A percentile compares a stretch with the other conserved stretches of the same genome.
phyloP scores from a whole-genome alignment of 768 basidiomycete genomes.

The Macrolepiota albuminosa region DNA sequence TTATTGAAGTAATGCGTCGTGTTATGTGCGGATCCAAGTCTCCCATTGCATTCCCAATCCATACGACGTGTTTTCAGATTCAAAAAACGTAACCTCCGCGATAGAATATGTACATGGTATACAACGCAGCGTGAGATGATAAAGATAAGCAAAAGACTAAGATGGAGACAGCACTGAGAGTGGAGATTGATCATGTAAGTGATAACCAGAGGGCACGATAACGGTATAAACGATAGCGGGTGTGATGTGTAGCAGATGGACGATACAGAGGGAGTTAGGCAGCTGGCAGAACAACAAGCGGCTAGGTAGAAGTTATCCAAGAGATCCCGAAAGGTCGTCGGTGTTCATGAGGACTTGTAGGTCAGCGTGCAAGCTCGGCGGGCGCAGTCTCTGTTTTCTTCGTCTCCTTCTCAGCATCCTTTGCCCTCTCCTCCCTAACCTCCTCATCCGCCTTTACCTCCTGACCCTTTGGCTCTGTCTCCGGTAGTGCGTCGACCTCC shows the following conservation, averaged over 20 bases:
- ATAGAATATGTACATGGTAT: slow-evolving; percentile 1
- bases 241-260: slow-evolving; percentile 5
- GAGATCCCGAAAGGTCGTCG: slow-evolving; percentile 12
- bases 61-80: background rate
- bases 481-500: background rate
- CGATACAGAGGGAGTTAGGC: slow-evolving; percentile 9
- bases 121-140: slow-evolving; percentile 9
- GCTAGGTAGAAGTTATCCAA: slow-evolving; percentile 4
- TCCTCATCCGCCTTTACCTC: background rate
- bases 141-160: slow-evolving; percentile 8
- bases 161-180: background rate
- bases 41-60: background rate
- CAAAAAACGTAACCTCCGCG: background rate
- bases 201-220: slow-evolving; percentile 7
- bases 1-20: background rate
- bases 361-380: slow-evolving; percentile 4
- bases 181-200: background rate
- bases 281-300: slow-evolving; percentile 8
- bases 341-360: slow-evolving; percentile 1
- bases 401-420: background rate
- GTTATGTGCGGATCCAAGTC: background rate
- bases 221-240: slow-evolving; percentile 10
- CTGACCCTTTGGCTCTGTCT: background rate
- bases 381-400: slow-evolving; percentile 1
- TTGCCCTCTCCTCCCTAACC: background rate